phyloP scores from a whole-genome alignment of 2,329 filamentous ascomycete species.

The Ophiostoma australiae region DNA sequence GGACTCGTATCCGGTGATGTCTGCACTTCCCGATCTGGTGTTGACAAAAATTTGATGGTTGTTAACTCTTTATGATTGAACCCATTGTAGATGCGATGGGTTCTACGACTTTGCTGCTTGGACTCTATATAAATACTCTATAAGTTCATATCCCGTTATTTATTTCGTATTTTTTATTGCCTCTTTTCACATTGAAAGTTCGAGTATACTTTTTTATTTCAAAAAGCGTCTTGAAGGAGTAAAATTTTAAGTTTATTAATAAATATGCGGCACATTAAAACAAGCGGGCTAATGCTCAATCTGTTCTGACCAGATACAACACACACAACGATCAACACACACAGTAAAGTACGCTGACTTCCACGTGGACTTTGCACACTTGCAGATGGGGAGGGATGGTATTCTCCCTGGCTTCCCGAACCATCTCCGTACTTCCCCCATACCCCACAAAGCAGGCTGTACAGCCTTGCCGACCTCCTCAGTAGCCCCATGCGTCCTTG shows the following conservation, averaged over 20 bases:
- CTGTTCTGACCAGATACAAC: neutral
- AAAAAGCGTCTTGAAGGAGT: no score
- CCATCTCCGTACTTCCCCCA: neutral
- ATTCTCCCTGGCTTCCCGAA: neutral
- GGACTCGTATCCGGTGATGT: neutral
- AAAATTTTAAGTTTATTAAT: no score
- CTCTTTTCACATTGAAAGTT: no score
- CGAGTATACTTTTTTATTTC: no score
- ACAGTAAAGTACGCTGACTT: neutral
- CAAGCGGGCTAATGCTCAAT: no score
- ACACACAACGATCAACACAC: neutral
- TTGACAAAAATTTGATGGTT: neutral
- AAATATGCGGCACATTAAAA: no score
- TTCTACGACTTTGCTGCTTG: neutral
- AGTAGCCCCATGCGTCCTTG: neutral
- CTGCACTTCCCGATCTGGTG: neutral
- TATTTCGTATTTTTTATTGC: no score
- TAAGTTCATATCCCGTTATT: no score
- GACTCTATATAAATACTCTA: no score
- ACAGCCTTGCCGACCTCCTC: conserved; percentile 2
- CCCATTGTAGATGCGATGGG: neutral
- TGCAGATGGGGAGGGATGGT: neutral
- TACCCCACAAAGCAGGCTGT: neutral
- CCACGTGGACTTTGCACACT: conserved; percentile 6
- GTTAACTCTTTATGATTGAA: neutral